Evolutionary conservation across 306 rosid genomes (phyloP), one percentile per base, ranked within the genome.

Genomic region (Rosa persica): DNA sequence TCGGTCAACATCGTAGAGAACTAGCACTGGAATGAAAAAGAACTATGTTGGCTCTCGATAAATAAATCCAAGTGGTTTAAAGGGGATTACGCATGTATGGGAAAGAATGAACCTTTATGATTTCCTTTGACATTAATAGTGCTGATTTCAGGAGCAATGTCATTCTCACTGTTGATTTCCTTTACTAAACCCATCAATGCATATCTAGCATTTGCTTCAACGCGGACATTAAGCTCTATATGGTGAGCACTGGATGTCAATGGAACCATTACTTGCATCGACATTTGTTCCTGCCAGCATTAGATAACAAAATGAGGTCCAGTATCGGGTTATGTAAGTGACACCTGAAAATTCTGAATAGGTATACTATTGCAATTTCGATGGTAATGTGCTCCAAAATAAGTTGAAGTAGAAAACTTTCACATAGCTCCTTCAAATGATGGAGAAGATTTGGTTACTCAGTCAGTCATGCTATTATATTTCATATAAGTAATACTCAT

Each of bases 131-230:
- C 82, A 85, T 86, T 82, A 10, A 81, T 60, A 49, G 76, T 83
- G 80, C 97, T 90, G 74, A 80, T 85, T 88, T 94, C 95, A 6
- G 91, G 91, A 69, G 86, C 73, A 77, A 87, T 62, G 17, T 84
- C 89, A 86, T 67, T 86, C 74, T 86, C 86, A 75, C 85, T 89
- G 82, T 80, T 89, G 67, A 94, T 90, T 89, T 94, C 93, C 79
- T 78, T 90, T 67, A 91, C 92, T 52, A 90, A 75, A 46, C 97
- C 98, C 89, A 94, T 84, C 44, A 92, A 70, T 78, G 97, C 98
- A 85, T 86, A 85, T 69, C 83, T 94, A 60, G 93, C 93, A 86
- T 89, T 87, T 68, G 86, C 81, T 79, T 94, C 97, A 76, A 80
- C 52, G 39, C 83, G 80, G 61, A 89, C 89, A 81, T 94, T 85